These are phyloP conservation scores for Penicillium sp. DNA, from an alignment of 2,329 filamentous ascomycete genomes.

Conservation along the genomic window DNA sequence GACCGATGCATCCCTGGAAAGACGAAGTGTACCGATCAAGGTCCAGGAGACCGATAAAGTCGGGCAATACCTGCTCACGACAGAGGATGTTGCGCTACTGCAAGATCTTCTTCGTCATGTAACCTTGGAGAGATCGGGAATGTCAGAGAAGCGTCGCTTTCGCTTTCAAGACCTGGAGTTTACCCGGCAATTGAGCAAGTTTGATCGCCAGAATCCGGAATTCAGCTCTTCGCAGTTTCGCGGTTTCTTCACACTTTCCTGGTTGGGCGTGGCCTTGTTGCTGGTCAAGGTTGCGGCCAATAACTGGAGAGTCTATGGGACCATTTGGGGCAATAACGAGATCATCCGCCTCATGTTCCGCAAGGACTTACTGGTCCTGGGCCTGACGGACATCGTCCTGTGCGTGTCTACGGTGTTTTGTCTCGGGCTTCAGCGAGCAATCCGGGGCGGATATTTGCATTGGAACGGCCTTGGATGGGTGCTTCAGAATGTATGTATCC, in stretches of 20 bases:
- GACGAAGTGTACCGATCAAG: slow-evolving; percentile 40
- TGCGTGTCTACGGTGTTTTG: slow-evolving; percentile 62
- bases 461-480: slow-evolving; percentile 70
- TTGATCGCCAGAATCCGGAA: slow-evolving; percentile 65
- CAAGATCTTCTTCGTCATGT: slow-evolving; percentile 45
- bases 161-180: slow-evolving; percentile 60
- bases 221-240: slow-evolving; percentile 66
- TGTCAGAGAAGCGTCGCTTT: slow-evolving; percentile 33
- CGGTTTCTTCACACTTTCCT: slow-evolving; percentile 76
- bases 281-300: slow-evolving; percentile 62
- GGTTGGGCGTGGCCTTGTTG: slow-evolving; percentile 58
- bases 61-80: slow-evolving; percentile 47
- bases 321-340: slow-evolving; percentile 64
- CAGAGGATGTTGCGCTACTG: slow-evolving; percentile 47
- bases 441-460: slow-evolving; percentile 56
- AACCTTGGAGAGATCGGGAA: slow-evolving; percentile 35
- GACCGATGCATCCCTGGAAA: not conserved
- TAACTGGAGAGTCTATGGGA: slow-evolving; percentile 67
- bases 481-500: slow-evolving; percentile 56
- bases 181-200: slow-evolving; percentile 66
- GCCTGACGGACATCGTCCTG: slow-evolving; percentile 65
- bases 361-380: slow-evolving; percentile 49
- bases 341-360: slow-evolving; percentile 66
- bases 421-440: slow-evolving; percentile 59
- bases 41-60: slow-evolving; percentile 46